phyloP scores from a whole-genome alignment of 2,329 filamentous ascomycete species.

The Periconia sp. region DNA sequence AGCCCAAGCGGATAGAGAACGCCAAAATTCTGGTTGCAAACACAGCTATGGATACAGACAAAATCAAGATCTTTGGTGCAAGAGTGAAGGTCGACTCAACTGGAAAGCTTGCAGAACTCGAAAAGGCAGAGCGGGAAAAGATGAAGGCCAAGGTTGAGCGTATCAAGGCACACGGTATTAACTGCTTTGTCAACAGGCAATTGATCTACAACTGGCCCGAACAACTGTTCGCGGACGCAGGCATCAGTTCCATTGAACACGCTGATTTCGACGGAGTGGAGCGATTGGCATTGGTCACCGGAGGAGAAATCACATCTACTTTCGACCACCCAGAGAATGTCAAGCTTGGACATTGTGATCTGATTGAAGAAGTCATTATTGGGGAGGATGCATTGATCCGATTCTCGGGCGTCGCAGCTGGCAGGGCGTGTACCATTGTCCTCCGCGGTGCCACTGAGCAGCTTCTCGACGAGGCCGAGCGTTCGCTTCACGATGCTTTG shows the following conservation, averaged over 20 bases:
- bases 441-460: slow-evolving; percentile 95
- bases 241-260: slow-evolving; percentile 98
- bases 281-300: slow-evolving; percentile 89
- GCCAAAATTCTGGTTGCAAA: slow-evolving; percentile 98
- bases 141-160: slow-evolving; percentile 99
- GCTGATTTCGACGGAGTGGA: slow-evolving; percentile 99
- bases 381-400: slow-evolving; percentile 97
- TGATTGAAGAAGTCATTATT: slow-evolving; percentile 98
- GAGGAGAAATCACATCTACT: slow-evolving; percentile 94
- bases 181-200: slow-evolving; percentile 99
- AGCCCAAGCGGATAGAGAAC: slow-evolving; percentile 95
- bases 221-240: slow-evolving; percentile 95
- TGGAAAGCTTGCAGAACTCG: slow-evolving; percentile 94
- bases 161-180: slow-evolving; percentile 98
- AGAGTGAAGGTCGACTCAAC: slow-evolving; percentile 96
- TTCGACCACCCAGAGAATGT: slow-evolving; percentile 98
- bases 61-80: slow-evolving; percentile 99
- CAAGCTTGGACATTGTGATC: slow-evolving; percentile 90
- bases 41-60: slow-evolving; percentile 99
- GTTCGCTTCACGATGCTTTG: slow-evolving; percentile 91
- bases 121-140: slow-evolving; percentile 98
- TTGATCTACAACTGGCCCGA: slow-evolving; percentile 99
- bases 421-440: slow-evolving; percentile 94
- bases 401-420: slow-evolving; percentile 93
- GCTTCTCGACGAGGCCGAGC: slow-evolving; percentile 93